These are phyloP conservation scores for Debaryomyces tyrocola DNA, from an alignment of 805 yeast species.

Conservation along the genomic window DNA sequence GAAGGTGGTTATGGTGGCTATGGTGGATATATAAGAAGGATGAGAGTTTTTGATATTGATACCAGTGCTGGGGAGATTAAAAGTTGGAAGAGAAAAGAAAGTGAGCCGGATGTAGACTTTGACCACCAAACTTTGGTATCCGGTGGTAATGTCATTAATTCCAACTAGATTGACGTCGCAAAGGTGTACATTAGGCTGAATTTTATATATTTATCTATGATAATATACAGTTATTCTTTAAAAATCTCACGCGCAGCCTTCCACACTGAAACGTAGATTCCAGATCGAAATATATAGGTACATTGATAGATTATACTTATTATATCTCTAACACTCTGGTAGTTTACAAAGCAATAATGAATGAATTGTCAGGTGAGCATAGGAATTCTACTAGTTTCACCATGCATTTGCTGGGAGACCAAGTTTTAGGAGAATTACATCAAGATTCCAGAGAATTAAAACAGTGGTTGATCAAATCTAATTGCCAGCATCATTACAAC, in stretches of 20 bases:
- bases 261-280: not conserved
- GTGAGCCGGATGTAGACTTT: constrained; percentile 45
- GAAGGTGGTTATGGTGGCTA: constrained; percentile 97
- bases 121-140: constrained; percentile 54
- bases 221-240: no score
- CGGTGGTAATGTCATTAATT: constrained; percentile 42
- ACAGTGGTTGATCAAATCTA: constrained; percentile 35
- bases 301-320: no score
- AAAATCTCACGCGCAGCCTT: not conserved
- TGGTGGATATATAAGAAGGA: constrained; percentile 79
- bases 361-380: not conserved
- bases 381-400: not conserved
- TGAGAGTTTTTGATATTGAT: constrained; percentile 72
- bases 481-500: constrained; percentile 33
- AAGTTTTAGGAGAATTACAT: not conserved
- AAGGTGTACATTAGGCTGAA: not conserved
- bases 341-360: not conserved
- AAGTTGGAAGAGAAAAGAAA: constrained; percentile 76
- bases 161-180: not conserved
- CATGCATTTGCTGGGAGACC: not conserved
- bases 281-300: no score
- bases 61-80: constrained; percentile 43
- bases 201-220: not conserved
- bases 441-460: constrained; percentile 25
- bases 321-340: no score